Conservation (phyloP, 306 rosid species). For the Glycine tomentella region DNA sequence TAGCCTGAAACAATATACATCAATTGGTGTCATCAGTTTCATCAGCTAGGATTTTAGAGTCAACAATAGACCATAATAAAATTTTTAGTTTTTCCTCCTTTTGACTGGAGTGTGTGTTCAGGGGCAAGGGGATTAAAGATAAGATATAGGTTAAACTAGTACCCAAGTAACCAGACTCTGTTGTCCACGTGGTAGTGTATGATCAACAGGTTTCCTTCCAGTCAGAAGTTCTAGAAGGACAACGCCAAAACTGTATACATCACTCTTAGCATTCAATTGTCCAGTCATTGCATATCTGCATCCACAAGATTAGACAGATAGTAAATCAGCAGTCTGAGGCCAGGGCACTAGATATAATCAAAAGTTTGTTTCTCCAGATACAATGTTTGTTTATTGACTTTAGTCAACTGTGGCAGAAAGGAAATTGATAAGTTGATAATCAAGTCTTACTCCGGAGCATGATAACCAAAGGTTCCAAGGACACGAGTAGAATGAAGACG, state of each 20-base stretch:
- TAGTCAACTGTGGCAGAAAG: slow-evolving; percentile 26
- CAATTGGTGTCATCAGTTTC: slow-evolving; percentile 46
- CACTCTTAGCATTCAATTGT: slow-evolving; percentile 94
- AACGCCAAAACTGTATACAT: slow-evolving; percentile 95
- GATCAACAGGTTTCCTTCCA: slow-evolving; percentile 95
- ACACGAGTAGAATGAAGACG: slow-evolving; percentile 98
- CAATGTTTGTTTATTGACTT: slow-evolving; percentile 19
- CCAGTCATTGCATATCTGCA: slow-evolving; percentile 98
- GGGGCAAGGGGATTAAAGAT: neutral
- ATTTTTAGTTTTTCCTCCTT: neutral
- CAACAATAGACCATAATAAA: slow-evolving; percentile 30
- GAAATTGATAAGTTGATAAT: slow-evolving; percentile 15
- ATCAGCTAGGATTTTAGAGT: slow-evolving; percentile 48
- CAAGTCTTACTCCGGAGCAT: slow-evolving; percentile 92
- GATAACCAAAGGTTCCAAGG: slow-evolving; percentile 97
- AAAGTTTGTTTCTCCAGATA: slow-evolving; percentile 28
- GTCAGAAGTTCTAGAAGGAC: slow-evolving; percentile 94
- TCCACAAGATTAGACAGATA: slow-evolving; percentile 44
- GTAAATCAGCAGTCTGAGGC: slow-evolving; percentile 21
- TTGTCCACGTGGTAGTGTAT: slow-evolving; percentile 91
- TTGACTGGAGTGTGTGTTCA: neutral
- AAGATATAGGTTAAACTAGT: slow-evolving; percentile 45
- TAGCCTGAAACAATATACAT: slow-evolving; percentile 68
- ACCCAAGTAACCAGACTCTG: slow-evolving; percentile 99
- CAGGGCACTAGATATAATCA: slow-evolving; percentile 18